Evolutionary conservation across 2,329 filamentous ascomycete species (phyloP).

Genomic region (Beauveria bassiana): DNA sequence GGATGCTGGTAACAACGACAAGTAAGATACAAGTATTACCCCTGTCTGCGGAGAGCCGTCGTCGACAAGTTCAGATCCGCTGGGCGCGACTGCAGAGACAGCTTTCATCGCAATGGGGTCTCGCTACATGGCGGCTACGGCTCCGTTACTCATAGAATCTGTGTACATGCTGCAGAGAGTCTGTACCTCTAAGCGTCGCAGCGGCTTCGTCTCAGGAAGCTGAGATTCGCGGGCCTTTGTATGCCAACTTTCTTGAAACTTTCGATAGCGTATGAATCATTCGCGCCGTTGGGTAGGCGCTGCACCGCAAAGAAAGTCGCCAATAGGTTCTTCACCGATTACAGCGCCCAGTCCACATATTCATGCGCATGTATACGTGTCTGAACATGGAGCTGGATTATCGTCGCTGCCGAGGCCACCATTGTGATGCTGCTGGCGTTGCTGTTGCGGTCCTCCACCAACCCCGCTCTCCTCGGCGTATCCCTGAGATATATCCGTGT

Average conservation of each 20-base stretch:
- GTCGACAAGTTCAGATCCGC: constrained; percentile 18
- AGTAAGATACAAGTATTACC: constrained; percentile 25
- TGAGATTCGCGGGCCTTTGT: constrained; percentile 24
- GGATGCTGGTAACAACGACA: constrained; percentile 1
- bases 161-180: constrained; percentile 22
- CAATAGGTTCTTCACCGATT: constrained; percentile 25
- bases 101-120: constrained; percentile 38
- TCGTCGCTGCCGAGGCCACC: constrained; percentile 26
- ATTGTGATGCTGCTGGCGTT: constrained; percentile 38
- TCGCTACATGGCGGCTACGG: constrained; percentile 34
- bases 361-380: constrained; percentile 43
- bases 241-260: constrained; percentile 21
- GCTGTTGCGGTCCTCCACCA: constrained; percentile 30
- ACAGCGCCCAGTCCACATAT: constrained; percentile 29
- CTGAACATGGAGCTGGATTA: constrained; percentile 37
- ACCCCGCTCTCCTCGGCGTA: constrained; percentile 22
- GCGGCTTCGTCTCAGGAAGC: constrained; percentile 23
- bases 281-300: constrained; percentile 28
- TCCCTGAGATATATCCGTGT: constrained; percentile 22
- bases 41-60: constrained; percentile 18
- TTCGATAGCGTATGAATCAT: constrained; percentile 21
- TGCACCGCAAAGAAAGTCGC: constrained; percentile 15
- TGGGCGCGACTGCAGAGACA: constrained; percentile 20
- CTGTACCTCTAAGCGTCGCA: constrained; percentile 25
- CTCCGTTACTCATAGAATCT: constrained; percentile 30